These are phyloP conservation scores for Kwoniella botswanensis DNA, from an alignment of 768 basidiomycete genomes.

Conservation along the genomic window DNA sequence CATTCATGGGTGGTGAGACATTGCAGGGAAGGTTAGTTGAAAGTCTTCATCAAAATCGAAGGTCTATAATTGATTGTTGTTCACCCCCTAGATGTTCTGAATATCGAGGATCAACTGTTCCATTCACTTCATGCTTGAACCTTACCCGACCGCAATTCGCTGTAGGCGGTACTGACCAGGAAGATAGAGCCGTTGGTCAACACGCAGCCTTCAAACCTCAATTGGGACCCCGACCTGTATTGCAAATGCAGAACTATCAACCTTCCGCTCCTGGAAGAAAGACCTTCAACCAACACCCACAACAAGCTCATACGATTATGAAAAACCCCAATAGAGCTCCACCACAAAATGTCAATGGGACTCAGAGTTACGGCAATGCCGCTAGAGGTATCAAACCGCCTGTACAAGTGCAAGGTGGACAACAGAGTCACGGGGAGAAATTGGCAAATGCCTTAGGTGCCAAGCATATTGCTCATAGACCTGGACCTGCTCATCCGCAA, in stretches of 20 bases:
- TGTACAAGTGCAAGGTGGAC: conserved; percentile 5
- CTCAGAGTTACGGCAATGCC: conserved; percentile 53
- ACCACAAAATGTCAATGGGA: conserved; percentile 27
- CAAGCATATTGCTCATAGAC: conserved; percentile 24
- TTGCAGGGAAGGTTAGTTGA: conserved; percentile 73
- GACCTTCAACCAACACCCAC: conserved; percentile 61
- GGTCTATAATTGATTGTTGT: not conserved
- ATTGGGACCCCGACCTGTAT: conserved; percentile 69
- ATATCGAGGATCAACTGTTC: conserved; percentile 87
- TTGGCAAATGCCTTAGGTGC: conserved; percentile 19
- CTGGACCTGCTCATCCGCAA: conserved; percentile 15
- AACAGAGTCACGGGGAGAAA: conserved; percentile 18
- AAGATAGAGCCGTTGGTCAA: conserved; percentile 31
- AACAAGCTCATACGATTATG: conserved; percentile 64
- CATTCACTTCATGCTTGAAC: conserved; percentile 87
- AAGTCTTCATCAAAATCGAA: too few relatives aligned
- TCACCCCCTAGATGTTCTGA: conserved; percentile 72
- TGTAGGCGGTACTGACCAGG: conserved; percentile 60
- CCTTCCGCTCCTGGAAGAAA: conserved; percentile 61
- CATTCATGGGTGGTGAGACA: conserved; percentile 91
- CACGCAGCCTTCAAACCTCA: conserved; percentile 69
- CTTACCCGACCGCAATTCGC: conserved; percentile 83
- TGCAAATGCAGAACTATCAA: conserved; percentile 72
- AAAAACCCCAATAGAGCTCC: conserved; percentile 64
- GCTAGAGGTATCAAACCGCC: conserved; percentile 50